These are phyloP conservation scores for Paramecium caudatum DNA, from an alignment of 73 alveolate genomes.

Conservation along the genomic window DNA sequence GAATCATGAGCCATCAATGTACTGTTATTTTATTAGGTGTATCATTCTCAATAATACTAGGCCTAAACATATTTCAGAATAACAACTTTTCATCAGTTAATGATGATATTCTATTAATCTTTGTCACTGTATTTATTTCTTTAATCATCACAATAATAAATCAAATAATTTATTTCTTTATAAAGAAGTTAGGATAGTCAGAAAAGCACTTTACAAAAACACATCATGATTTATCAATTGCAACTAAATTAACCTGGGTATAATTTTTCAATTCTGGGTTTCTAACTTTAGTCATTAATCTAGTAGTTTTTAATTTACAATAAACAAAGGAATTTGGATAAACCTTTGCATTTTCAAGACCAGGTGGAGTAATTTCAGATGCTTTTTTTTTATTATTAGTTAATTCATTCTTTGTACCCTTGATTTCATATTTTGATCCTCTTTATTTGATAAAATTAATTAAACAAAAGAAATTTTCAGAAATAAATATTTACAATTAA, in stretches of 20 bases:
- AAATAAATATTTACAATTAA: neutral
- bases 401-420: slow-evolving; percentile 36
- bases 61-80: neutral
- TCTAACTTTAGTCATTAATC: neutral
- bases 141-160: slow-evolving; percentile 21
- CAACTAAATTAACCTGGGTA: neutral
- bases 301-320: neutral
- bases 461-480: neutral
- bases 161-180: neutral
- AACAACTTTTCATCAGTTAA: neutral
- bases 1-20: neutral
- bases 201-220: slow-evolving; percentile 45
- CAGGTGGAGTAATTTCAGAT: slow-evolving; percentile 53
- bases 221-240: slow-evolving; percentile 49
- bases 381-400: slow-evolving; percentile 18
- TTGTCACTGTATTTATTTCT: neutral
- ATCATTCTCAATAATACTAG: neutral
- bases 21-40: neutral
- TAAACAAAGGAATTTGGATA: neutral
- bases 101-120: neutral
- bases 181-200: neutral
- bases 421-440: slow-evolving; percentile 21
- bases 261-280: slow-evolving; percentile 49
- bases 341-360: slow-evolving; percentile 23
- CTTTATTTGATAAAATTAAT: neutral